phyloP scores from a whole-genome alignment of 2,329 filamentous ascomycete genomes.

The Paecilomyces formosus region DNA sequence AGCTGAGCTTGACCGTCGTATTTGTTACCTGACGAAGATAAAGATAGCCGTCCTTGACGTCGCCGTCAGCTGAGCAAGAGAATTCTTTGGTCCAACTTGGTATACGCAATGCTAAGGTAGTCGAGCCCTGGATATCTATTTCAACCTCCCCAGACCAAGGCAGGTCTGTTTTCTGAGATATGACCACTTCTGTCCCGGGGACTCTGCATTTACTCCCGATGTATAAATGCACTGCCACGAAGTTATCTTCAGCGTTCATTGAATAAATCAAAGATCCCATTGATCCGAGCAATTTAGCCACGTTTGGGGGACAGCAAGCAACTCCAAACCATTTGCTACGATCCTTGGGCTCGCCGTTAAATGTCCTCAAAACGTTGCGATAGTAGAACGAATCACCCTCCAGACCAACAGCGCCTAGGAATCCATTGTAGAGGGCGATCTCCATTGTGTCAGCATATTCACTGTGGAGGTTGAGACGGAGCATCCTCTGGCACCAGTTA shows the following conservation, averaged over 20 bases:
- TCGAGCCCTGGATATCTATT: conserved; percentile 33
- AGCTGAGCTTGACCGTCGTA: conserved; percentile 35
- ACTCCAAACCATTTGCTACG: conserved; percentile 53
- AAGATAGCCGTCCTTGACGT: conserved; percentile 45
- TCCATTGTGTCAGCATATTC: conserved; percentile 54
- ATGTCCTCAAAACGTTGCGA: conserved; percentile 53
- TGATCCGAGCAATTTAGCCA: conserved; percentile 48
- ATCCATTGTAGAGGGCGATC: conserved; percentile 53
- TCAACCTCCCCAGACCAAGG: conserved; percentile 49
- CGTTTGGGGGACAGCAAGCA: conserved; percentile 55
- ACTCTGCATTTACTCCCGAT: conserved; percentile 26
- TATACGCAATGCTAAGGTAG: conserved; percentile 44
- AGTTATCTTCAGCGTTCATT: conserved; percentile 19
- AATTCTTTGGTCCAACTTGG: conserved; percentile 39
- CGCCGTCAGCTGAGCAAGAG: background rate
- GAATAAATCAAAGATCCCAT: conserved; percentile 48
- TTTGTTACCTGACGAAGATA: conserved; percentile 28
- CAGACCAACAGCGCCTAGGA: conserved; percentile 51
- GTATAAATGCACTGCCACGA: conserved; percentile 21
- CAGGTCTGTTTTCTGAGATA: conserved; percentile 49
- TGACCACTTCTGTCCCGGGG: conserved; percentile 23
- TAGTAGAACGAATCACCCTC: conserved; percentile 54
- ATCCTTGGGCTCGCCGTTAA: conserved; percentile 41
- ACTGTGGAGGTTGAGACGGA: conserved; percentile 34
- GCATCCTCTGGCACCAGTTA: background rate